Conservation (phyloP, 495 filamentous ascomycete genomes). For the Letharia columbiana region DNA sequence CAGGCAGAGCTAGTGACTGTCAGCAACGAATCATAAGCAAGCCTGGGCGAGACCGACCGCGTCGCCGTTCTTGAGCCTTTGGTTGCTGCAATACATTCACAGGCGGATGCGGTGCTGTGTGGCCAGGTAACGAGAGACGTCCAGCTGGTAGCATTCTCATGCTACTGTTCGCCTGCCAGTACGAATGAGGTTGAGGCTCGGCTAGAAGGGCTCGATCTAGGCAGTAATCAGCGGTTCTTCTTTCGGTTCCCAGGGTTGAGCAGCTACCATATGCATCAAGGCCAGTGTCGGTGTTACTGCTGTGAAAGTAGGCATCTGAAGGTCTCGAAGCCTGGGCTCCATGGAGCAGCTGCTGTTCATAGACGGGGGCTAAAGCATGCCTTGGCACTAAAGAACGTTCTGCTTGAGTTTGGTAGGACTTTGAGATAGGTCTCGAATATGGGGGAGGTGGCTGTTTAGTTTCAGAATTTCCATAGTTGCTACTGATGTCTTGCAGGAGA, state of each 20-base stretch:
- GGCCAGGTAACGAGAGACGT: slow-evolving; percentile 14
- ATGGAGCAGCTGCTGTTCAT: neutral
- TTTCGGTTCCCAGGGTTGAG: neutral
- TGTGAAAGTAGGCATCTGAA: neutral
- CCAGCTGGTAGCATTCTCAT: neutral
- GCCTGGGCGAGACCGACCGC: neutral
- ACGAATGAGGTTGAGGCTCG: slow-evolving; percentile 5
- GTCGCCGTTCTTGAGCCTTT: neutral
- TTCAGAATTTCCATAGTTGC: slow-evolving; percentile 3
- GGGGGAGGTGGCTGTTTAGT: neutral
- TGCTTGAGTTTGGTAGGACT: neutral
- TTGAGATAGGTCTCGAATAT: neutral
- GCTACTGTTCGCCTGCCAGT: slow-evolving; percentile 5
- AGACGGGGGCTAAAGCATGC: neutral
- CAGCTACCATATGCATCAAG: slow-evolving; percentile 15
- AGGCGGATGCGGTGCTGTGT: neutral
- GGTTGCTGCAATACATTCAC: neutral
- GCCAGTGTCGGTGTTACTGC: neutral
- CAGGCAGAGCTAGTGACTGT: slow-evolving; percentile 3
- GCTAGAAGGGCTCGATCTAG: slow-evolving; percentile 15
- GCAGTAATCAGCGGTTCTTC: neutral
- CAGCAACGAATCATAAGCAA: neutral
- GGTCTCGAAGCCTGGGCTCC: slow-evolving; percentile 2
- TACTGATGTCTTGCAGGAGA: slow-evolving; percentile 10
- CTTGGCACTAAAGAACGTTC: neutral